Evolutionary conservation across 75 land plant genomes (phyloP).

Genomic region (Chamaecyparis obtusa): DNA sequence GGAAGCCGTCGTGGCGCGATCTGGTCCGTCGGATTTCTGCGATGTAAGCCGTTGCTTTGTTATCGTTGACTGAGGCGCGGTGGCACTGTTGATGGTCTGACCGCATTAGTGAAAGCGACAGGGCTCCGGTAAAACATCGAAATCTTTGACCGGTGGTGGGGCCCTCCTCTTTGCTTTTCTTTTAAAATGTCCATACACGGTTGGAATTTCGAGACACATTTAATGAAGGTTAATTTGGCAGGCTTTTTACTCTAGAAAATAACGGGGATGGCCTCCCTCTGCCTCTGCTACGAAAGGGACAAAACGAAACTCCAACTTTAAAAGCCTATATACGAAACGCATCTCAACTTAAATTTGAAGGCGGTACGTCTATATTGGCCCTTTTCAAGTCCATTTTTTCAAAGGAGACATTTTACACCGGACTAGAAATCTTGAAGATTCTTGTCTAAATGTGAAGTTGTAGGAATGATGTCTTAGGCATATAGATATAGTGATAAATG

Average conservation of each 20-base stretch:
- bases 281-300: too few relatives aligned
- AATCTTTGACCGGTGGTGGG: neutral
- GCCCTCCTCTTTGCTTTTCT: neutral
- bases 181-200: neutral
- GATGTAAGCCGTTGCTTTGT: neutral
- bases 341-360: too few relatives aligned
- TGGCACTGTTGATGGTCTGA: constrained; percentile 1
- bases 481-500: too few relatives aligned
- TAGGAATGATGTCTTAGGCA: too few relatives aligned
- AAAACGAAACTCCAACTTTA: too few relatives aligned
- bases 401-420: too few relatives aligned
- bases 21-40: neutral
- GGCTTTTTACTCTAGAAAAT: neutral
- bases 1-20: neutral
- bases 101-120: constrained; percentile 11
- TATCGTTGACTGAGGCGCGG: neutral
- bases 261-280: too few relatives aligned
- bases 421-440: too few relatives aligned
- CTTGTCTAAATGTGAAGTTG: too few relatives aligned
- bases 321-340: too few relatives aligned
- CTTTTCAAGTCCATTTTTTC: too few relatives aligned
- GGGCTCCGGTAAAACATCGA: neutral
- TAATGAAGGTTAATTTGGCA: neutral
- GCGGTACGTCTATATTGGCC: too few relatives aligned
- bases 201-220: neutral